Evolutionary conservation across 495 filamentous ascomycete species (phyloP), one percentile per base, ranked within the genome.

Genomic region (Trichoderma virens): DNA sequence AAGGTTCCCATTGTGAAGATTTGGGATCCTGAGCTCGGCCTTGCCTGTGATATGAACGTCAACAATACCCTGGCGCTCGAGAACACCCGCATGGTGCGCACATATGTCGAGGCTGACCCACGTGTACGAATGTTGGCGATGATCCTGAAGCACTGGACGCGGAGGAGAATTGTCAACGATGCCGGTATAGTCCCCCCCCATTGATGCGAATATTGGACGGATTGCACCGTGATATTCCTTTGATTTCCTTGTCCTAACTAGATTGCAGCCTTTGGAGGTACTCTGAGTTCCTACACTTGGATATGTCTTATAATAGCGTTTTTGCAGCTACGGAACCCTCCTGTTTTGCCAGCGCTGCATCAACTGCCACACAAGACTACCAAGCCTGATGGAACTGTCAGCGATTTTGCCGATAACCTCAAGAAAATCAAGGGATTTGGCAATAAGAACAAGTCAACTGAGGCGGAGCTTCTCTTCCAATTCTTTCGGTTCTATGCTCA

Each of bases 1-100:
- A 97, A 97, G 73, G 95, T 98, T 18, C 93, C 95, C 11, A 98
- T 98, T 67, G 94, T 98, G 62, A 98, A 98, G 77, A 93, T 97
- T 59, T 98, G 93, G 93, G 94, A 98, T 71, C 95, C 94, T 0
- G 92, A 97, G 74, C 81, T 97, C 28, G 77, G 85, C 41, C 79
- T 98, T 65, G 89, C 92, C n/a, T 97, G 92, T 68, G 94, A 98
- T 72, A 94, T 98, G 89, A 98, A 98, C 65, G 92, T 98, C 76
- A 98, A 98, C 77, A 98, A 97, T 67, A 93, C 93, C 2, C 68
- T 93, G 56, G 94, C 94, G 0, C 76, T 98, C 66, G 93, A 97
- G 72, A 98, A 98, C 70, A 98, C 94, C 28, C 88, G 92, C 14
- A 97, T 98, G 94, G 92, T 98, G 68, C 92, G 93, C 73, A 97